Conservation (phyloP, 1,284 basidiomycete species). For the Baeospora myosura region DNA sequence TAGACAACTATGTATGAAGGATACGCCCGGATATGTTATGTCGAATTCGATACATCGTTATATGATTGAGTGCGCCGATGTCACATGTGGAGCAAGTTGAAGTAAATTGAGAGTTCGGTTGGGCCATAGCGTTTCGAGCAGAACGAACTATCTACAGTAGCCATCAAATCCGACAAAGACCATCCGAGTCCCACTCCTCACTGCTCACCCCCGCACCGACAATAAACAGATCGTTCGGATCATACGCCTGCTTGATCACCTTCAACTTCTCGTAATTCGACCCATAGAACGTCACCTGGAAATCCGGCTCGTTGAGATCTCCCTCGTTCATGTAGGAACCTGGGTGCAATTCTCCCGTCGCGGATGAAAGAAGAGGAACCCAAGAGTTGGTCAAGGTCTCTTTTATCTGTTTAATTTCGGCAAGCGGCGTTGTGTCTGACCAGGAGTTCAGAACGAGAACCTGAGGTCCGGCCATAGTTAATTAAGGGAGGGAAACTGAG, state of each 20-base stretch:
- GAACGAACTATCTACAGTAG: too few relatives aligned
- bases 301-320: slow-evolving; percentile 21
- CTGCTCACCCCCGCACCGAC: slow-evolving; percentile 23
- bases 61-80: too few relatives aligned
- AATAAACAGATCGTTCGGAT: slow-evolving; percentile 25
- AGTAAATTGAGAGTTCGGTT: too few relatives aligned
- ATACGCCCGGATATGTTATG: too few relatives aligned
- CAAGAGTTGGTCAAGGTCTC: slow-evolving; percentile 15
- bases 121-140: too few relatives aligned
- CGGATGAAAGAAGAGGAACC: slow-evolving; percentile 17
- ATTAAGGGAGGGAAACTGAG: too few relatives aligned
- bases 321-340: slow-evolving; percentile 26
- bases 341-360: slow-evolving; percentile 4
- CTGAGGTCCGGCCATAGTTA: too few relatives aligned
- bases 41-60: too few relatives aligned
- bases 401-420: slow-evolving; percentile 12
- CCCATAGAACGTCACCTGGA: slow-evolving; percentile 25
- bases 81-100: too few relatives aligned
- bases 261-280: slow-evolving; percentile 22
- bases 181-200: slow-evolving; percentile 21
- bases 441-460: slow-evolving; percentile 11
- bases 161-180: slow-evolving; percentile 17
- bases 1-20: too few relatives aligned
- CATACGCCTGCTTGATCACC: slow-evolving; percentile 22
- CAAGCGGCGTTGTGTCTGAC: slow-evolving; percentile 9